phyloP scores from a whole-genome alignment of 306 rosid genomes.

The Rosa lucieae region DNA sequence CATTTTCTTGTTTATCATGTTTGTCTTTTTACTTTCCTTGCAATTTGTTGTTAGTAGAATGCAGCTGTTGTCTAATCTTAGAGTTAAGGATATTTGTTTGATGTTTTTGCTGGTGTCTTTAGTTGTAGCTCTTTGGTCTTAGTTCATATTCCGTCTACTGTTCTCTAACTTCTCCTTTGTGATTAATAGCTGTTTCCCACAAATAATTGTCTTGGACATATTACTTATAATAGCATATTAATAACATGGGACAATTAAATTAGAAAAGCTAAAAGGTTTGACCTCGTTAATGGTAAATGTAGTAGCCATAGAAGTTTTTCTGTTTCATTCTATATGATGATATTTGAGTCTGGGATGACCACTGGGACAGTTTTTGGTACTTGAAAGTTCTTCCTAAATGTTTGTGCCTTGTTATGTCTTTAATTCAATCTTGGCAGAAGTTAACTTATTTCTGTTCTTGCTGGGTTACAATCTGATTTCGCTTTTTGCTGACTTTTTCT shows the following conservation, averaged over 20 bases:
- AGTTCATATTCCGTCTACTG: background rate
- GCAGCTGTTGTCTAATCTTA: background rate
- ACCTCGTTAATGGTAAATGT: background rate
- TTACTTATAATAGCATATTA: background rate
- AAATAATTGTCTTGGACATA: background rate
- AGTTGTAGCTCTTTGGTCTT: background rate
- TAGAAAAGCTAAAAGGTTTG: background rate
- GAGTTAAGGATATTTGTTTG: background rate
- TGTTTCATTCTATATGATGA: background rate
- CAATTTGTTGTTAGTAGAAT: background rate
- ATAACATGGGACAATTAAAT: background rate
- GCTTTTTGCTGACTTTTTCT: background rate
- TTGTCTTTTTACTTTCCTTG: background rate
- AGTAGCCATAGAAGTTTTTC: background rate
- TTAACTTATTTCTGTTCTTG: background rate
- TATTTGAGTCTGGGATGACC: conserved; percentile 1
- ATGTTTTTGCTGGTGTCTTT: background rate
- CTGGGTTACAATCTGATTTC: background rate
- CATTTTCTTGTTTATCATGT: background rate
- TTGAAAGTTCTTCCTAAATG: background rate
- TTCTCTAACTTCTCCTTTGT: background rate
- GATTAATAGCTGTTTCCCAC: background rate
- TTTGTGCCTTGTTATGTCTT: background rate
- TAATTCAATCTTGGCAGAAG: background rate
- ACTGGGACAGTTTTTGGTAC: background rate